Base-by-base conservation (phyloP, 2,329 filamentous ascomycete species). In the Fusarium goolgardi region DNA sequence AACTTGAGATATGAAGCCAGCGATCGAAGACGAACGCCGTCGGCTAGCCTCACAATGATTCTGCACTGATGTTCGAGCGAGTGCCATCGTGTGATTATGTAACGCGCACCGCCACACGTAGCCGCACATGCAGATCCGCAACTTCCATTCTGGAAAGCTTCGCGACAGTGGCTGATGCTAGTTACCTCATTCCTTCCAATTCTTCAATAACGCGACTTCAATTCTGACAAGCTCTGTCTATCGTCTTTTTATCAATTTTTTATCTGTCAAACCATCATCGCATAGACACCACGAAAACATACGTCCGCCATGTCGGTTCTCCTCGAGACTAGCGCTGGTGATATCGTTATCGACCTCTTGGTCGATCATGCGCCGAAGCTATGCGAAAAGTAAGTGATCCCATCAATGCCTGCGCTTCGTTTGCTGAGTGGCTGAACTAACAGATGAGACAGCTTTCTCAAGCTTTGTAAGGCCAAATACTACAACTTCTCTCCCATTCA, bases 381-480 rank as follows among this genome's bases (percentile, higher is more conserved):
- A 72, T 98, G 95, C 84, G 92, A 97, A 82, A 99, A 98, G 93
- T 96, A 83, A 84, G 91, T 85, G n/a, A 25, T 35, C 10, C 13
- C n/a, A 6, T n/a, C 35, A 20, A 5, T 44, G 32, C n/a, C 25
- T 35, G 18, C 27, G 23, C 34, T 37, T 49, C 45, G 59, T 20
- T 57, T 51, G 63, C 70, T 60, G 69, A 67, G 55, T 45, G 21
- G 21, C 32, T 54, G 53, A 55, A 55, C 70, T 77, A 83, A 90
- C 83, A 77, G 64, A 75, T 76, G 47, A 76, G 49, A 13, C 79
- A 96, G 93, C 85, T 98, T 99, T 79, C 84, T 99, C 59, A 98
- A 99, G 85, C 92, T 99, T 73, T 97, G 96, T 88, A 98, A 98
- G 82, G 85, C 94, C 81, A 99, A 97, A 83, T 99, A 98, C 83